Evolutionary conservation across 768 basidiomycete genomes (phyloP).

Genomic region (Crassisporium funariophilum): DNA sequence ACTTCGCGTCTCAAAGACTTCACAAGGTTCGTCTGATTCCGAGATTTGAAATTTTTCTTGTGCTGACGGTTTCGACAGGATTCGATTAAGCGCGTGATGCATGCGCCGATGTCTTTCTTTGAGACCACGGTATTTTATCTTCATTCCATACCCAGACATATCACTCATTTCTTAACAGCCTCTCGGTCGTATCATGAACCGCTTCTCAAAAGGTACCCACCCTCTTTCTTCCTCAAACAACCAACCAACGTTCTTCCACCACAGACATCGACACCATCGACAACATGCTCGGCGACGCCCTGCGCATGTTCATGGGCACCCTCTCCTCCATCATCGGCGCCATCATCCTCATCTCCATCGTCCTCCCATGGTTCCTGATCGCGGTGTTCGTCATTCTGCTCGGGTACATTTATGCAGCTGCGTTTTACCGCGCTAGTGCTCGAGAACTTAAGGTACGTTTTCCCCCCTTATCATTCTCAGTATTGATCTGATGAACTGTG

Average conservation of each 20-base stretch:
- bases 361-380: constrained; percentile 86
- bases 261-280: constrained; percentile 80
- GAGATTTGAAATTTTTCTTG: background rate
- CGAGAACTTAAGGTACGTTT: constrained; percentile 75
- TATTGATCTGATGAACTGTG: background rate
- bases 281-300: constrained; percentile 70
- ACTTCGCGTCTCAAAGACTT: constrained; percentile 71
- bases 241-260: background rate
- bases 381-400: constrained; percentile 61
- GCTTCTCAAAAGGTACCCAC: constrained; percentile 75
- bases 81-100: constrained; percentile 71
- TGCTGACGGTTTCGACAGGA: constrained; percentile 35
- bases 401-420: constrained; percentile 70
- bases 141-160: background rate
- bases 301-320: constrained; percentile 73
- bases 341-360: constrained; percentile 73
- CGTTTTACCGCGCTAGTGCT: constrained; percentile 85
- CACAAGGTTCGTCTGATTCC: constrained; percentile 47
- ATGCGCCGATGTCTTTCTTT: constrained; percentile 89
- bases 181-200: constrained; percentile 86
- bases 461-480: background rate
- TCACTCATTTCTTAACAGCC: constrained; percentile 43
- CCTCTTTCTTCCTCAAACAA: background rate
- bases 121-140: constrained; percentile 65
- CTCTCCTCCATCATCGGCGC: constrained; percentile 69